These are phyloP conservation scores for Sporothrix brunneoviolacea DNA, from an alignment of 2,329 filamentous ascomycete species.

Conservation along the genomic window DNA sequence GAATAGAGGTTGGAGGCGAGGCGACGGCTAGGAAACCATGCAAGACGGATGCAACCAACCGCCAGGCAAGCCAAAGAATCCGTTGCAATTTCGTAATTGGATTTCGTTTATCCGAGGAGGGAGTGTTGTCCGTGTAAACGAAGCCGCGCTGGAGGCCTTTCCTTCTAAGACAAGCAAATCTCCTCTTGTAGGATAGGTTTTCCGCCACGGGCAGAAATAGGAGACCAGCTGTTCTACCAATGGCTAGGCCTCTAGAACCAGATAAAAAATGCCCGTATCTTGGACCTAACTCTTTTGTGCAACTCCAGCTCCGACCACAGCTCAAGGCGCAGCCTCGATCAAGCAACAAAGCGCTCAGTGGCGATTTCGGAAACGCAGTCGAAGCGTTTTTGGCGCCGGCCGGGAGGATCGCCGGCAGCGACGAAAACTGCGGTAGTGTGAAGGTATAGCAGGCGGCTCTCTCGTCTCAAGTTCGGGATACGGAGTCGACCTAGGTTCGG, in stretches of 20 bases:
- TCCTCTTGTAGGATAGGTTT: not conserved
- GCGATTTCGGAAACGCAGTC: constrained; percentile 8
- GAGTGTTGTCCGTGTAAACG: not conserved
- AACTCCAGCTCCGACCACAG: not conserved
- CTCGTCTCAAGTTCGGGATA: not conserved
- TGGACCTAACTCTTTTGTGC: not conserved
- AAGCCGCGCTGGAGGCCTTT: too few species aligned
- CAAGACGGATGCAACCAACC: not conserved
- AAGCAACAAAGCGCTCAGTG: not conserved
- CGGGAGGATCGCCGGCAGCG: constrained; percentile 13
- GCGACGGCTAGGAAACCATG: too few species aligned
- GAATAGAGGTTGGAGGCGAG: not conserved
- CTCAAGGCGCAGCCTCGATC: not conserved
- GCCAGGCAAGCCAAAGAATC: too few species aligned
- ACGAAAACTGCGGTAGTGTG: constrained; percentile 14
- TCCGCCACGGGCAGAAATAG: not conserved
- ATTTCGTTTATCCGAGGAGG: too few species aligned
- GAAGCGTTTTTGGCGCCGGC: constrained; percentile 12
- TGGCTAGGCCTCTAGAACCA: not conserved
- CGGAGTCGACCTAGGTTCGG: not conserved
- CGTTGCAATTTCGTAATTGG: too few species aligned
- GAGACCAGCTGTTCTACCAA: not conserved
- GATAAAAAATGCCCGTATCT: not conserved
- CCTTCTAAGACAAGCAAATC: not conserved
- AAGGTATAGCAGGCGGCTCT: constrained; percentile 14